Base-by-base conservation (phyloP, 1,284 basidiomycete genomes). In the Trichosporon sp. region DNA sequence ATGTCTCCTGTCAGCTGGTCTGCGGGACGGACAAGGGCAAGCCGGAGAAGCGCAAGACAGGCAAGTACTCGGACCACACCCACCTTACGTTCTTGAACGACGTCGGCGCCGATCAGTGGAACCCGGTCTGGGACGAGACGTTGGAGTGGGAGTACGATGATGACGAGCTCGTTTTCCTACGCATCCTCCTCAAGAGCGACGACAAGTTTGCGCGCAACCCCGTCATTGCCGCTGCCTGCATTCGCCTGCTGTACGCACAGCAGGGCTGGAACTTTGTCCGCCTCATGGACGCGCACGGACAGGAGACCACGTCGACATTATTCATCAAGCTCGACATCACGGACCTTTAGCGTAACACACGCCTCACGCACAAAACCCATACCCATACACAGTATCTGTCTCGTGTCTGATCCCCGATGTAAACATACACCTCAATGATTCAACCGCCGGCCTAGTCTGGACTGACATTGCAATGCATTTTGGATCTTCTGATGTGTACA, bases 91-190 rank as follows among this genome's bases (percentile, higher is more conserved):
- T 63, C 57, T 46, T 59, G 6, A 36, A 46, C 54, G 25, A 21
- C n/a, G 57, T 37, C 10, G 27, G 54, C 23, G 44, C 27, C 9
- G 32, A 33, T 10, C 40, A 31, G n/a, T 56, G 40, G 19, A 37
- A 32, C 77, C 93, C 94, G 0, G 81, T 88, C 4, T 96, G 92
- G 91, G 85, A 92, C 71, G 87, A 92, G 73, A 81, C 81, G 29
- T 79, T 95, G 36, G 81, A 83, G 54, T 82, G 95, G 44, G 86
- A 88, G n/a, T 91, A 93, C 73, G 86, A 88, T 63, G 62, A 59
- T 27, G 57, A 62, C 40, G 66, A 65, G 31, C 64, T 68, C 54
- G 61, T 62, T 16, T 68, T 68, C 56, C 44, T 68, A 5, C 64
- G 66, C 40, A 57, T 68, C 16, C 60, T 68, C 3, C 59, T 68